Evolutionary conservation across 2,329 filamentous ascomycete species (phyloP), one percentile per base, ranked within the genome.

Genomic region (Hypocreales sp.): DNA sequence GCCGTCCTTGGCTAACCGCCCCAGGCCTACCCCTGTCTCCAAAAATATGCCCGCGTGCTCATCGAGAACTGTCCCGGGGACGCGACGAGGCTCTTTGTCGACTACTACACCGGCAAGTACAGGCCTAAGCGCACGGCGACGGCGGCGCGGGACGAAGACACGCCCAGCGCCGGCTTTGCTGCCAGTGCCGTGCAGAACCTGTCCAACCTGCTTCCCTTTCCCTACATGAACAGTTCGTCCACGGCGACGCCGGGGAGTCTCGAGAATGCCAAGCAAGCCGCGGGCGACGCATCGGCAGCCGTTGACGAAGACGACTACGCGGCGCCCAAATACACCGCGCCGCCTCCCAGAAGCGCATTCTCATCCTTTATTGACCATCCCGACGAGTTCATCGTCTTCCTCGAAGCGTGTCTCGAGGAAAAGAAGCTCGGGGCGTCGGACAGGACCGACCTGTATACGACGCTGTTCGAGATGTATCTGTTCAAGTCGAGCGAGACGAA

Each of bases 381-480:
- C 0, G 72, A 86, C 31, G 76, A 94, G 44, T 95, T 98, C 41
- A 87, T 95, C 35, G 60, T 73, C 11, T 98, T 98, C 46, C 62
- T 98, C 0, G 87, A 98, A 52, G 83, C 84, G 5, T 86, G 87
- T 34, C 67, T 92, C 5, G 60, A 74, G 26, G 76, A 84, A 31
- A 61, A 73, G 13, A 65, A 68, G 14, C 53, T 92, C n/a, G 72
- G 72, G 13, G 64, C 79, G 20, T 66, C 72, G 7, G 80, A 94
- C 46, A 79, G 74, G 36, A 69, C 77, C 2, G 92, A 98, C 48
- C 64, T 98, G 11, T 90, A 90, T 45, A 95, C 87, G 0, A 94
- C 92, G 0, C 53, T 98, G 10, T 95, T 98, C 45, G 92, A 98
- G 51, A 95, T 98, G 79, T 98, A 95, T 46, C 61, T 98, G 7